Evolutionary conservation across 2,329 filamentous ascomycete species (phyloP).

Genomic region (Thielaviopsis musarum): DNA sequence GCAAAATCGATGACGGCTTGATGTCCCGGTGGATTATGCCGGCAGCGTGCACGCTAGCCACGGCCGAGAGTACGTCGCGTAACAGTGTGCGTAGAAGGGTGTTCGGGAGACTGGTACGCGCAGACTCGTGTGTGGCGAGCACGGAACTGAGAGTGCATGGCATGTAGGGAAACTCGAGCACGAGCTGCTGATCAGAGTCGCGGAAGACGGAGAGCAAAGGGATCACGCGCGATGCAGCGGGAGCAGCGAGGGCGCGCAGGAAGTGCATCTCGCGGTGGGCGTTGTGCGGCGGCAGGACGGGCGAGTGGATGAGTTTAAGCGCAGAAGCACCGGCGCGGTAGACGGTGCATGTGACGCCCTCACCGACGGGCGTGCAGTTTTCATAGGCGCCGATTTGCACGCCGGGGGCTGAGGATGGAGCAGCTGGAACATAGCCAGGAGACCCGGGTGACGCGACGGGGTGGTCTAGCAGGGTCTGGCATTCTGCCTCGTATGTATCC

Average conservation of each 20-base stretch:
- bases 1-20: conserved; percentile 78
- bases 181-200: conserved; percentile 53
- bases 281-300: conserved; percentile 65
- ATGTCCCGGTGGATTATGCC: conserved; percentile 85
- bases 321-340: conserved; percentile 53
- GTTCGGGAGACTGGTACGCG: conserved; percentile 11
- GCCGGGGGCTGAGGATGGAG: conserved; percentile 16
- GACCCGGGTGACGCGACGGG: conserved; percentile 10
- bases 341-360: conserved; percentile 67
- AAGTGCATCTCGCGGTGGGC: conserved; percentile 65
- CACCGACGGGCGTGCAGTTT: conserved; percentile 37
- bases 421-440: not conserved
- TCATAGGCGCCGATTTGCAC: conserved; percentile 35
- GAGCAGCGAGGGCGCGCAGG: conserved; percentile 38
- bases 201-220: conserved; percentile 57
- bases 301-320: conserved; percentile 70
- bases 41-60: conserved; percentile 52
- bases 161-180: conserved; percentile 76
- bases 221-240: conserved; percentile 41
- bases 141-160: conserved; percentile 55
- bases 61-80: conserved; percentile 50
- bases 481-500: conserved; percentile 40
- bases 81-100: conserved; percentile 29
- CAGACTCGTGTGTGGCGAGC: conserved; percentile 26
- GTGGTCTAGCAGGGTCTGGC: conserved; percentile 16